Base-by-base conservation (phyloP, 495 filamentous ascomycete genomes). In the Filosporella fistucella region DNA sequence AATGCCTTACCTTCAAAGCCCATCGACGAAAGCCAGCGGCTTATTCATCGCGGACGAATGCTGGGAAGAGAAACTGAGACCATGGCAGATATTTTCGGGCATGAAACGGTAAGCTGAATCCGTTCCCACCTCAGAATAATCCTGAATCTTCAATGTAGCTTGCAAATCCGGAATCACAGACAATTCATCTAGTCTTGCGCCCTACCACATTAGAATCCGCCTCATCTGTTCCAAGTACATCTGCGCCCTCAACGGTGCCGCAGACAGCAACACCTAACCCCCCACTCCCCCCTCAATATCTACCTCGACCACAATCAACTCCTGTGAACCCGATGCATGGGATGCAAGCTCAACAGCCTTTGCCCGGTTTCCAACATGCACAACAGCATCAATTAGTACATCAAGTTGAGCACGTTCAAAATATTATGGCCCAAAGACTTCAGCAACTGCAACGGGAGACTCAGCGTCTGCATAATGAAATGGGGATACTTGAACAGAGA, bases 11-110 rank as follows among this genome's bases (percentile, higher is more conserved):
- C 70, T 4, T 70, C 66, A 28, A 76, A 69, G 8, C 79, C 84
- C 24, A 41, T 69, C 2, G 65, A 75, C 57, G 77, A 62, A 3
- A 67, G 66, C 3, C 84, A 88, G 56, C 69, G 83, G 10, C 58
- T 90, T 34, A 88, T 89, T 21, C 80, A 85, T 52, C 67, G 76
- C 46, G 86, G 85, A 7, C 77, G 76, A 39, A 62, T 78, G 26
- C 66, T 88, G 16, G 49, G 62, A 16, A 69, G 72, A 47, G 72
- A 82, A 16, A 64, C 52, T 14, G 69, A 72, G 22, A 82, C 71
- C 0, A 65, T 90, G 58, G 53, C 68, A 34, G 74, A 77, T 14
- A 59, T 87, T 0, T 76, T 89, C 55, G 73, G 73, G 3, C 64
- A 71, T 39, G 63, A 75, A 23, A 56, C 72, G 48, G 84, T 87